Base-by-base conservation (phyloP, 1,284 basidiomycete genomes). In the Paramarasmius palmivorus region DNA sequence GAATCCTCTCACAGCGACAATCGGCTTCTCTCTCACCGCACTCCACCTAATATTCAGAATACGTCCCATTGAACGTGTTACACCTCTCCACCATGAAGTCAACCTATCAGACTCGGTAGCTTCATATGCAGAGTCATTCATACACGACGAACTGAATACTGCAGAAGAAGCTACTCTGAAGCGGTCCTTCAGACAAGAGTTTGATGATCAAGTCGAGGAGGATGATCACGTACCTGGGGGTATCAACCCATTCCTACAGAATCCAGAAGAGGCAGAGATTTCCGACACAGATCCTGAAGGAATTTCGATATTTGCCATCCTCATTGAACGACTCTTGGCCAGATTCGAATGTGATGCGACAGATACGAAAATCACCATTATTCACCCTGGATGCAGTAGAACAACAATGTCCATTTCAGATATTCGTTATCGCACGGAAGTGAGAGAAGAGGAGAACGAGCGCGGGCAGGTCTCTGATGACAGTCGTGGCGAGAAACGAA, bases 311-410 rank as follows among this genome's bases (percentile, higher is more conserved):
- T 88, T 98, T 64, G 89, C 94, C 17, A 82, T 84, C 29, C 77
- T 96, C 40, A 86, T 95, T 45, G 93, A 96, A 67, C 80, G 87
- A 12, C 74, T 97, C 3, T 79, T 97, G 12, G 83, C 92, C 8
- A 81, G 90, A 55, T 89, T 98, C 60, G 82, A 91, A 58, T 88
- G 93, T 63, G 84, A 86, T 59, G 88, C 90, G 23, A 67, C 73
- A 22, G 84, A 92, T 61, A 80, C 88, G 34, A 81, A 73, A 56
- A 73, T 95, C 37, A 86, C 86, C 0, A 57, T 92, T 36, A 70
- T 90, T 22, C 78, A 86, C 63, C 81, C 84, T 4, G 76, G 73
- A 34, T 78, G 79, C 46, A 76, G 84, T n/a, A 81, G 80, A 60
- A 71, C 91, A 60, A 84, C 82, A 2, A 59, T 89, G 49, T 75